phyloP scores from a whole-genome alignment of 2,329 filamentous ascomycete species.

The Daldinia sp. region DNA sequence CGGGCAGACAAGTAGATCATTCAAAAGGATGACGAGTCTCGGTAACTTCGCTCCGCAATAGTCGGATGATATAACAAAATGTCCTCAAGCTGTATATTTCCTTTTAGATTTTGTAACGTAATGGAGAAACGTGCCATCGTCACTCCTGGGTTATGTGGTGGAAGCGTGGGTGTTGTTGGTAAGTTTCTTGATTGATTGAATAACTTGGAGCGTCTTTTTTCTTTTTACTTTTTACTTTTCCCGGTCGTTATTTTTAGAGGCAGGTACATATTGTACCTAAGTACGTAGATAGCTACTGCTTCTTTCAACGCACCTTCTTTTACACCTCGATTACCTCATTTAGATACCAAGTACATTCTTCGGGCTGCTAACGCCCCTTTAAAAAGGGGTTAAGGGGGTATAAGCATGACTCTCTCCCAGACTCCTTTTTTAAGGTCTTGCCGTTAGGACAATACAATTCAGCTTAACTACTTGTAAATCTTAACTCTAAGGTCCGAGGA shows the following conservation, averaged over 20 bases:
- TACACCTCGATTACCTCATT: not conserved
- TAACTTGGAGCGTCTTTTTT: not conserved
- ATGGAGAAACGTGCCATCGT: constrained; percentile 28
- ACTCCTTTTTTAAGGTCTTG: not conserved
- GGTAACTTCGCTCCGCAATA: constrained; percentile 31
- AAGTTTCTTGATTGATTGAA: not conserved
- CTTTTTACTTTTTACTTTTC: no score
- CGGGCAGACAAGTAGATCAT: constrained; percentile 27
- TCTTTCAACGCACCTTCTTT: not conserved
- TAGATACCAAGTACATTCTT: not conserved
- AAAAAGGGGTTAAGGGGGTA: constrained; percentile 1
- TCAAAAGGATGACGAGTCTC: constrained; percentile 39
- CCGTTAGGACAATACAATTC: not conserved
- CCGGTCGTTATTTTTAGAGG: not conserved
- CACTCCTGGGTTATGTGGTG: not conserved
- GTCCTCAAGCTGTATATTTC: constrained; percentile 16
- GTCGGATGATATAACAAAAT: constrained; percentile 16
- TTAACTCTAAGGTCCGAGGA: not conserved
- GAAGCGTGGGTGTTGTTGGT: not conserved
- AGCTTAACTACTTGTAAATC: not conserved
- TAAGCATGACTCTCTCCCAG: not conserved
- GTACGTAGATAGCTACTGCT: not conserved
- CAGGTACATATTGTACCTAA: not conserved
- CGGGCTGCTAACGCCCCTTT: no score
- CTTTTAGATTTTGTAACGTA: constrained; percentile 13